Evolutionary conservation across 345 rosid species (phyloP).

Genomic region (Boechera divaricarpa): DNA sequence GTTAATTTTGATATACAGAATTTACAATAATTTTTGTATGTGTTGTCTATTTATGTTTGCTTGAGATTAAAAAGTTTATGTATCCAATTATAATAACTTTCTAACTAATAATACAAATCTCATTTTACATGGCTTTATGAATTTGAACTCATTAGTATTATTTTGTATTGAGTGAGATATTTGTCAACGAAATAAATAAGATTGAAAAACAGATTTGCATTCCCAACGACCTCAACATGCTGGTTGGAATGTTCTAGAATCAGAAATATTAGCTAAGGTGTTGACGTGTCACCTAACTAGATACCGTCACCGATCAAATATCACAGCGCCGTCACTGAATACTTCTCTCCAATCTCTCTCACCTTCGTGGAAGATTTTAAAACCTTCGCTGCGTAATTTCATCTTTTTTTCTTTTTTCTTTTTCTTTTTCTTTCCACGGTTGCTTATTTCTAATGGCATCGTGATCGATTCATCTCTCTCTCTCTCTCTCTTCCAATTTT

Average conservation of each 20-base stretch:
- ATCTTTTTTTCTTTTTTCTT: neutral
- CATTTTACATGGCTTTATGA: neutral
- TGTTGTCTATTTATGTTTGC: neutral
- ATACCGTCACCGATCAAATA: neutral
- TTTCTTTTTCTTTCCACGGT: conserved; percentile 8
- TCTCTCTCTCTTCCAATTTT: conserved; percentile 16
- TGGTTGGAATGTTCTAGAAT: conserved; percentile 31
- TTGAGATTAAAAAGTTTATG: neutral
- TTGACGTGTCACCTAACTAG: conserved; percentile 34
- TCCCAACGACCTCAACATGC: conserved; percentile 26
- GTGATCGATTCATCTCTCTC: conserved; percentile 33
- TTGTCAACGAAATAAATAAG: conserved; percentile 8
- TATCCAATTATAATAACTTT: neutral
- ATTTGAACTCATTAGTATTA: neutral
- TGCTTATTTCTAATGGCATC: conserved; percentile 33
- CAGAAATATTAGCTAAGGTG: neutral
- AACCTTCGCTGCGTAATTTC: conserved; percentile 24
- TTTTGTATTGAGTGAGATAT: neutral
- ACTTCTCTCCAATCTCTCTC: conserved; percentile 29
- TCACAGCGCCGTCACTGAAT: conserved; percentile 24
- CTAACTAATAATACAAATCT: neutral
- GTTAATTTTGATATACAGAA: neutral
- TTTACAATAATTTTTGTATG: neutral
- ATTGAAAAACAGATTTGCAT: conserved; percentile 18
- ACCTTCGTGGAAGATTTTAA: conserved; percentile 39